Conservation (phyloP, 2,329 filamentous ascomycete genomes). For the Remersonia thermophila region DNA sequence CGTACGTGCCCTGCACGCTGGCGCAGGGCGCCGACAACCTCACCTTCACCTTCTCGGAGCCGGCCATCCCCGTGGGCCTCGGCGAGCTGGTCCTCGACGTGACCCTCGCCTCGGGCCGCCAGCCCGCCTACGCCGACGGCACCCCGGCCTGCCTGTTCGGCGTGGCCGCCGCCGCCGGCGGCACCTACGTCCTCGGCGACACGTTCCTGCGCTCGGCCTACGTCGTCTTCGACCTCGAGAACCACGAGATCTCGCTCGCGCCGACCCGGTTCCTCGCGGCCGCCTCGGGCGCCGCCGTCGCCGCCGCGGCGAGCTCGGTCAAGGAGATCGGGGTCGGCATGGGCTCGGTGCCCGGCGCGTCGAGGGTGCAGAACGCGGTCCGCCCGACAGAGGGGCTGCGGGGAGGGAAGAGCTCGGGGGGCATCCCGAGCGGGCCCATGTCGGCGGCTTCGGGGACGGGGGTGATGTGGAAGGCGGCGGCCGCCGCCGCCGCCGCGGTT, state of each 20-base stretch:
- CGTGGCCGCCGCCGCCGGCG: constrained; percentile 43
- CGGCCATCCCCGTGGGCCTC: constrained; percentile 43
- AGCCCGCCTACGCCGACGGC: constrained; percentile 37
- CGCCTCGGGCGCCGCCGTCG: neutral
- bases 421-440: neutral
- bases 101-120: constrained; percentile 30
- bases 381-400: constrained; percentile 5
- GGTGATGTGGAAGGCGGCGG: neutral
- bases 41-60: constrained; percentile 42
- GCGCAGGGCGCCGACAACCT: constrained; percentile 29
- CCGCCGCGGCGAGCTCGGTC: too few relatives aligned
- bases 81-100: constrained; percentile 47
- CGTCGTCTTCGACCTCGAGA: constrained; percentile 61
- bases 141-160: constrained; percentile 53
- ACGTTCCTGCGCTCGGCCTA: constrained; percentile 66
- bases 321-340: too few relatives aligned
- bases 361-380: too few relatives aligned
- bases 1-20: constrained; percentile 50
- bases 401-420: neutral
- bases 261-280: constrained; percentile 52
- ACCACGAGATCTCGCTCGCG: constrained; percentile 59
- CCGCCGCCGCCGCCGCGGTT: neutral
- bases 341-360: too few relatives aligned
- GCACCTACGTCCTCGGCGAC: constrained; percentile 55
- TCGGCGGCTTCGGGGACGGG: neutral